Evolutionary conservation across 2,329 filamentous ascomycete species (phyloP), one percentile per base, ranked within the genome.

Genomic region (Pseudogymnoascus verrucosus): DNA sequence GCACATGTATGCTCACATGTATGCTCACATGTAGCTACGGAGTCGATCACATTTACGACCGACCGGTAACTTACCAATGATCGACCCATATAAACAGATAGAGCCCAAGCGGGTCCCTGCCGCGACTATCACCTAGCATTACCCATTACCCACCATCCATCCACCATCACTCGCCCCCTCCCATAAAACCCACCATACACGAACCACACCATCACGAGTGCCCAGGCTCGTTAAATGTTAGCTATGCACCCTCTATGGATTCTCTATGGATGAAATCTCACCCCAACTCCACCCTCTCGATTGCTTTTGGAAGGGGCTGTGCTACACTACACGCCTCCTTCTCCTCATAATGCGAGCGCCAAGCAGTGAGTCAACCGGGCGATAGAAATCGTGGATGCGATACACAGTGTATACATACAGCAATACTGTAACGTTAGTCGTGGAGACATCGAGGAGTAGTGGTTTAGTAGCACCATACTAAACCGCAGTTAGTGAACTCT

Each of bases 101-200:
- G 44, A 51, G 44, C 44, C 44, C 44, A 51, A 51, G 44, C 44
- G 44, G 44, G 44, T 51, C 44, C 44, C 44, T 51, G 44, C 44
- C 44, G 44, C 44, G 44, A 51, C 44, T 16, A 51, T 51, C 44
- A 51, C 39, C 39, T 8, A 42, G 3, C 7, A 40, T 40, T 8
- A 21, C 40, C 5, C 8, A 10, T n/a, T n/a, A n/a, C n/a, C 44
- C 44, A 51, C 5, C 12, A 28, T 28, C 26, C 26, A 51, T n/a
- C 23, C 42, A 40, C 39, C 39, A 40, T 16, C 16, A 8, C 39
- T 7, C 39, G 28, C 44, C 6, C 7, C n/a, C n/a, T n/a, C n/a
- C 21, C 23, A 26, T 21, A n/a, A n/a, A 11, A 28, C 7, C 28
- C 28, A 31, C 7, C 37, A n/a, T 19, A 37, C 14, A 40, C 14